A percentile compares a stretch with the other conserved stretches of the same genome.
These are phyloP conservation scores for Schwanniomyces polymorphus DNA, from an alignment of 805 yeast genomes.

Conservation along the genomic window DNA sequence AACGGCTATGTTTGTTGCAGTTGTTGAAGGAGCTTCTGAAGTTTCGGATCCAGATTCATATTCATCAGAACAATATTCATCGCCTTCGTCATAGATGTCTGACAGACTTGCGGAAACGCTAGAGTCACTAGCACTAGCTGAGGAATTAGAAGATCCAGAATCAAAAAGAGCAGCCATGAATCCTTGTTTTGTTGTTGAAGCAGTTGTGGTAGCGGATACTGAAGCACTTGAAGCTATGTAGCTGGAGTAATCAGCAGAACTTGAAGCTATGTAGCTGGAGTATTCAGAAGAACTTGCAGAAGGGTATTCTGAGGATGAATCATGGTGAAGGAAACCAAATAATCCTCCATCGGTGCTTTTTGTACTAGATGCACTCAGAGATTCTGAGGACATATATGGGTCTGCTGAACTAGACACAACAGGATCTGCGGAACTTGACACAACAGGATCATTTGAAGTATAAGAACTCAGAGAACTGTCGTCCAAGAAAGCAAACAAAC, in stretches of 20 bases:
- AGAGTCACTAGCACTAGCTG: conserved; percentile 3
- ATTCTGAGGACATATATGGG: background rate
- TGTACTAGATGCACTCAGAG: no score
- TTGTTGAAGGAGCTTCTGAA: conserved; percentile 7
- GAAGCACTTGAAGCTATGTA: background rate
- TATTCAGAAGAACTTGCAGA: background rate
- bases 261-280: background rate
- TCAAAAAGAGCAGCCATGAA: conserved; percentile 6
- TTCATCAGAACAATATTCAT: conserved; percentile 16
- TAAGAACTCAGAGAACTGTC: background rate
- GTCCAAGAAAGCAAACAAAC: conserved; percentile 1
- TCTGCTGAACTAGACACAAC: background rate
- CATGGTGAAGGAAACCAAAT: background rate
- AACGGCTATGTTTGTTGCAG: background rate
- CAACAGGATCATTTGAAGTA: no score
- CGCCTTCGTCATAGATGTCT: conserved; percentile 12
- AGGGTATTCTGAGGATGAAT: background rate
- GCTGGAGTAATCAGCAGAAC: background rate
- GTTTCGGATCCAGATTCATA: conserved; percentile 10
- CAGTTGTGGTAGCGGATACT: conserved; percentile 4
- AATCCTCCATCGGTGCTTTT: background rate
- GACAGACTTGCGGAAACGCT: conserved; percentile 2
- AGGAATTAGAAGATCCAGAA: background rate
- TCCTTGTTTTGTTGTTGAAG: conserved; percentile 3
- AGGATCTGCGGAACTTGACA: background rate